These are phyloP conservation scores for Paecilomyces niveus DNA, from an alignment of 2,329 filamentous ascomycete species.

Conservation along the genomic window DNA sequence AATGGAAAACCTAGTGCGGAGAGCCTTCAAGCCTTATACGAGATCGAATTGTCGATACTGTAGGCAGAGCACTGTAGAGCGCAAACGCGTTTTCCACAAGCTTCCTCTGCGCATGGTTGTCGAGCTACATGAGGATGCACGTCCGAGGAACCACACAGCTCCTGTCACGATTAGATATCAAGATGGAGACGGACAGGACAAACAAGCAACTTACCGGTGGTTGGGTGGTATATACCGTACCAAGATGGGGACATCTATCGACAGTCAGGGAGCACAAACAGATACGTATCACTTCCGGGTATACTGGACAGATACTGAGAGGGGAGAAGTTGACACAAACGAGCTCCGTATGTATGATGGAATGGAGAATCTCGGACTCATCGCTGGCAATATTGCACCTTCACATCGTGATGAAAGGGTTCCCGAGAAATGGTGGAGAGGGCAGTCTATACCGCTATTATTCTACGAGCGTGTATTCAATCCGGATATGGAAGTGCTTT, in stretches of 20 bases:
- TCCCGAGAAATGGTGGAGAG: conserved; percentile 16
- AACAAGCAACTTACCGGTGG: conserved; percentile 27
- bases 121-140: neutral
- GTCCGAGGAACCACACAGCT: conserved; percentile 16
- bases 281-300: conserved; percentile 15
- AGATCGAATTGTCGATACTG: neutral
- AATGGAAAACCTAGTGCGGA: conserved; percentile 13
- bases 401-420: conserved; percentile 13
- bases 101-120: conserved; percentile 26
- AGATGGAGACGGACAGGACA: conserved; percentile 7
- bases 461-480: conserved; percentile 28
- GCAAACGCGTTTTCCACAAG: conserved; percentile 9
- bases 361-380: conserved; percentile 15
- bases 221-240: conserved; percentile 29
- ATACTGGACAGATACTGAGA: conserved; percentile 23
- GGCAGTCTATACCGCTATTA: conserved; percentile 15
- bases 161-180: conserved; percentile 18
- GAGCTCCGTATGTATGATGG: conserved; percentile 25
- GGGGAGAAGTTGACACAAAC: conserved; percentile 16
- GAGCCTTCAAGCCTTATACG: conserved; percentile 7
- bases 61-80: neutral
- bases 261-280: neutral
- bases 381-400: conserved; percentile 17
- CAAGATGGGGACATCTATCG: neutral
- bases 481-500: conserved; percentile 12